A percentile compares a stretch with the other conserved stretches of the same genome.
Conservation (phyloP, 768 basidiomycete genomes). For the Leccinum obscurum region DNA sequence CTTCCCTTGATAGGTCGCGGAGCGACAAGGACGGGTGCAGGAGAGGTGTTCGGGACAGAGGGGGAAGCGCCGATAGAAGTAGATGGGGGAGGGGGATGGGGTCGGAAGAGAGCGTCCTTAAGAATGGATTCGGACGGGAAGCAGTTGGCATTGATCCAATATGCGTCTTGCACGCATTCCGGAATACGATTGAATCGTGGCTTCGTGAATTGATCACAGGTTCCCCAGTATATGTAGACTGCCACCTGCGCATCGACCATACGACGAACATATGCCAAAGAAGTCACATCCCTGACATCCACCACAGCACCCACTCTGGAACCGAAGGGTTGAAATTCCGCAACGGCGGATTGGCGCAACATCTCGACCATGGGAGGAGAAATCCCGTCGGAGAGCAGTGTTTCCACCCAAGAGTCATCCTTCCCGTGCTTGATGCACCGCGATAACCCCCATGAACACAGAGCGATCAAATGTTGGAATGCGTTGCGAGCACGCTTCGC, state of each 20-base stretch:
- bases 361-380: background rate
- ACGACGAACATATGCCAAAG: background rate
- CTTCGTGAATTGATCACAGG: background rate
- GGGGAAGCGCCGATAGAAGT: background rate
- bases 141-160: constrained; percentile 2
- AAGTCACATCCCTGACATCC: background rate
- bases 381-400: background rate
- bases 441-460: background rate
- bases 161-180: background rate
- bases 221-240: background rate
- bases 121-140: background rate
- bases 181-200: background rate
- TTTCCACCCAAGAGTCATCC: background rate
- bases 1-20: background rate
- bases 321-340: background rate
- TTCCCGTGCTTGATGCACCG: background rate
- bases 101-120: background rate
- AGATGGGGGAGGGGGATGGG: background rate
- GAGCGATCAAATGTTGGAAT: background rate
- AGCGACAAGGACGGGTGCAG: background rate
- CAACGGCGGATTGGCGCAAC: background rate
- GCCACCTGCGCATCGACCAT: background rate
- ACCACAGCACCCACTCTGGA: background rate
- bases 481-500: background rate
- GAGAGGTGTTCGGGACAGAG: background rate